A percentile compares a stretch with the other conserved stretches of the same genome.
Evolutionary conservation across 78 protist species (phyloP).

Genomic region (Guillardia theta): DNA sequence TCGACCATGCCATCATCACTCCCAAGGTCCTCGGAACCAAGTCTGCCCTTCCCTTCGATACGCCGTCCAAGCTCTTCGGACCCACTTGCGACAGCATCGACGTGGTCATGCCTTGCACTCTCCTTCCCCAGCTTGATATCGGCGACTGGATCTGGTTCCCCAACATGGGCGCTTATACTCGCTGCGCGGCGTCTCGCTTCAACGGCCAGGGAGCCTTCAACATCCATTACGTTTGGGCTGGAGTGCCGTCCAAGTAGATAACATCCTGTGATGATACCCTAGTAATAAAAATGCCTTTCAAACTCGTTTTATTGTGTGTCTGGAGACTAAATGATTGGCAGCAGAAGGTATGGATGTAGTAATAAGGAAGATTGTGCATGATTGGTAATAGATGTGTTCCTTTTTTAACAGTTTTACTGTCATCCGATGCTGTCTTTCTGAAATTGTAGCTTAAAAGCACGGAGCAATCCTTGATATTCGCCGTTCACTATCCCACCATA

Average conservation of each 20-base stretch:
- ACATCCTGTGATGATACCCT: too few relatives aligned
- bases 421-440: too few relatives aligned
- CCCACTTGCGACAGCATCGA: constrained; percentile 98
- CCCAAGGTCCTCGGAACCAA: constrained; percentile 48
- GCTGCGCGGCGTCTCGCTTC: constrained; percentile 79
- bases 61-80: constrained; percentile 85
- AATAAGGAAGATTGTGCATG: too few relatives aligned
- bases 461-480: not conserved
- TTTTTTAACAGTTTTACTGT: too few relatives aligned
- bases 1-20: constrained; percentile 73
- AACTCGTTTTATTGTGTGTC: too few relatives aligned
- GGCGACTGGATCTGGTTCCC: constrained; percentile 91
- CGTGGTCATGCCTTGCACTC: not conserved
- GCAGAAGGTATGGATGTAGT: too few relatives aligned
- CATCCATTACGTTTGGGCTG: constrained; percentile 21
- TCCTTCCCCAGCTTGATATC: constrained; percentile 79
- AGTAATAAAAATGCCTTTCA: too few relatives aligned
- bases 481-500: not conserved
- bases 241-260: too few relatives aligned
- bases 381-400: too few relatives aligned
- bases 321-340: too few relatives aligned
- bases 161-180: constrained; percentile 97
- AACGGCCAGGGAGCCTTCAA: constrained; percentile 73
- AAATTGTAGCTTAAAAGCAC: not conserved
- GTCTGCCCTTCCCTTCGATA: not conserved